phyloP scores from a whole-genome alignment of 306 rosid species.

The Abrus pulchellus region DNA sequence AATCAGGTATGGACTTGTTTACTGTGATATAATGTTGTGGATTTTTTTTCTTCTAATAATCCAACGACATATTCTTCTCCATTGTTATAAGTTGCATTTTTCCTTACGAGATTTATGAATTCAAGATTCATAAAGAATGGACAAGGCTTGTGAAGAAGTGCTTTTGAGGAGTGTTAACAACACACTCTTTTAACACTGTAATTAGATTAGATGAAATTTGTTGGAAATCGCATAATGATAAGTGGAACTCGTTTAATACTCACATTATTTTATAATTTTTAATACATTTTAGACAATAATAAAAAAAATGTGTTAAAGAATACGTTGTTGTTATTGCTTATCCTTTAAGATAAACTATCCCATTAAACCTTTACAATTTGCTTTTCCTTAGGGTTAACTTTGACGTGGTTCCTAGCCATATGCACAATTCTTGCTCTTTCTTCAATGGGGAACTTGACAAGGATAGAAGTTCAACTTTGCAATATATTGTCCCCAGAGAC shows the following conservation, averaged over 20 bases:
- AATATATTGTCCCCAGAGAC: constrained; percentile 95
- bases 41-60: constrained; percentile 25
- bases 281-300: too few relatives aligned
- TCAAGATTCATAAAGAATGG: constrained; percentile 11
- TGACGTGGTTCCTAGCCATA: constrained; percentile 61
- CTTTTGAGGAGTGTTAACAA: too few relatives aligned
- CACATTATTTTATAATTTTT: too few relatives aligned
- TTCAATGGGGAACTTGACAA: constrained; percentile 99
- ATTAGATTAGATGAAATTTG: too few relatives aligned
- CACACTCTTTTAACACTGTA: too few relatives aligned
- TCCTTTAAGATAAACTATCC: constrained; percentile 26
- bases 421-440: constrained; percentile 84
- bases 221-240: too few relatives aligned
- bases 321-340: too few relatives aligned
- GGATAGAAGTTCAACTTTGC: constrained; percentile 95
- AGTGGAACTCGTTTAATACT: too few relatives aligned
- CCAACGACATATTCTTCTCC: constrained; percentile 5
- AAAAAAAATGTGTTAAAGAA: too few relatives aligned
- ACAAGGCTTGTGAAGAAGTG: constrained; percentile 15
- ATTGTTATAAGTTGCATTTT: constrained; percentile 23
- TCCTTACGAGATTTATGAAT: background rate
- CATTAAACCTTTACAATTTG: background rate
- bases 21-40: background rate
- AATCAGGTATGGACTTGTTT: constrained; percentile 16
- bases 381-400: constrained; percentile 70